Evolutionary conservation across 108 stramenopile genomes (phyloP).

Genomic region (Mayamaea pseudoterrestris): DNA sequence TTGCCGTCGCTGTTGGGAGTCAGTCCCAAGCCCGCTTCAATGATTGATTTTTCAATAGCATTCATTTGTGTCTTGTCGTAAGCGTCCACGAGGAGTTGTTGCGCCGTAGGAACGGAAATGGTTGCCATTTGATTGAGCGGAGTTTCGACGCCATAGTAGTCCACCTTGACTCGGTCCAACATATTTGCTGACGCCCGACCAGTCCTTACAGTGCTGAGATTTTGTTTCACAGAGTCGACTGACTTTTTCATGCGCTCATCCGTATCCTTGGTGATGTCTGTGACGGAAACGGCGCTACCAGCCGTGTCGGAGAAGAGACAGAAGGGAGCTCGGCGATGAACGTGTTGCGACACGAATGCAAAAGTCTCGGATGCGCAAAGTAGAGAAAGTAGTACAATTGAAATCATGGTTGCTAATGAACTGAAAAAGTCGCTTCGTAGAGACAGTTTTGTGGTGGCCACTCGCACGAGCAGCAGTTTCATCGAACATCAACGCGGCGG

Average conservation of each 20-base stretch:
- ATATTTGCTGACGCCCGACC: conserved; percentile 81
- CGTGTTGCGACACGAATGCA: no score
- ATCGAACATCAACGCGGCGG: no score
- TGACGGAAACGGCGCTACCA: neutral
- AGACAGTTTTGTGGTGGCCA: no score
- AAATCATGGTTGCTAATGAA: no score
- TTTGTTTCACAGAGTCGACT: conserved; percentile 48
- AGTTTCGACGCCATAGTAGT: conserved; percentile 85
- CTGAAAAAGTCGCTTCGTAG: no score
- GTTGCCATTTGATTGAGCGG: conserved; percentile 89
- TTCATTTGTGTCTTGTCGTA: conserved; percentile 71
- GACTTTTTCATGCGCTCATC: conserved; percentile 85
- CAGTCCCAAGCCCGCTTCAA: conserved; percentile 79
- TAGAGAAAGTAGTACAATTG: no score
- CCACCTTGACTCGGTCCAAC: conserved; percentile 82
- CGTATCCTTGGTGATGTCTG: conserved; percentile 31
- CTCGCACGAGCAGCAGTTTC: no score
- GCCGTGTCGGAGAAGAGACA: neutral
- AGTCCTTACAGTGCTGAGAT: conserved; percentile 78
- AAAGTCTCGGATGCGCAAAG: no score
- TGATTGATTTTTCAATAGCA: conserved; percentile 81
- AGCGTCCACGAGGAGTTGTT: conserved; percentile 74
- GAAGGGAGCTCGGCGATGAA: no score
- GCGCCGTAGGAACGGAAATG: conserved; percentile 72
- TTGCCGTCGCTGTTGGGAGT: conserved; percentile 85